These are phyloP conservation scores for Entrophospora sp. DNA, from an alignment of 192 early-diverging fungal genomes.

Conservation along the genomic window DNA sequence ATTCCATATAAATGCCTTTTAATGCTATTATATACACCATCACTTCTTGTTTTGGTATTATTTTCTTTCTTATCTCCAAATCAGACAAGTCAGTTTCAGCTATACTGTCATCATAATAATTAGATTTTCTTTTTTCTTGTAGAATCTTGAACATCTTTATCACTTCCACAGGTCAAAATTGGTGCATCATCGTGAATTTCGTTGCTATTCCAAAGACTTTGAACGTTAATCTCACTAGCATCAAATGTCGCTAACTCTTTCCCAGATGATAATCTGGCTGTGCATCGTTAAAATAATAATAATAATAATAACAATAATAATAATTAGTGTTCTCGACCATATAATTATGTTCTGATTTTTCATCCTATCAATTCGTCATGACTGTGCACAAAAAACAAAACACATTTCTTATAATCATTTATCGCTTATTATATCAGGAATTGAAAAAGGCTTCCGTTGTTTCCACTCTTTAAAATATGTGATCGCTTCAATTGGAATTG, in stretches of 20 bases:
- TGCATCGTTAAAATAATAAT: background rate
- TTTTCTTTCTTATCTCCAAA: too few species aligned
- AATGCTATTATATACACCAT: too few species aligned
- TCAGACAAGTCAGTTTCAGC: too few species aligned
- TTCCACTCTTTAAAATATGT: too few species aligned
- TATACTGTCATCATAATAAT: slow-evolving; percentile 3
- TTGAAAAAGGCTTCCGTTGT: too few species aligned
- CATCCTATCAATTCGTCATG: background rate
- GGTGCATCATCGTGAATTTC: background rate
- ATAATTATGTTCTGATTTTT: background rate
- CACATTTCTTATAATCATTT: too few species aligned
- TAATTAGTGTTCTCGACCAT: background rate
- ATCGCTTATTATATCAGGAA: too few species aligned
- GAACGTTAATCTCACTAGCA: background rate
- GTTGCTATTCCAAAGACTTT: background rate
- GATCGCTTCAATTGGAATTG: too few species aligned
- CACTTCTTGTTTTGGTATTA: too few species aligned
- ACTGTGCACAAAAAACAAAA: too few species aligned
- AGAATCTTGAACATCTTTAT: slow-evolving; percentile 1
- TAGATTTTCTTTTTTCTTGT: background rate
- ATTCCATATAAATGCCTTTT: too few species aligned
- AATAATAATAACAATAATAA: background rate
- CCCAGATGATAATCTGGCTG: background rate
- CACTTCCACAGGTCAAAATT: background rate
- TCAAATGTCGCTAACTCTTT: background rate